phyloP scores from a whole-genome alignment of 129 eudicot genomes.

The Sambucus nigra region DNA sequence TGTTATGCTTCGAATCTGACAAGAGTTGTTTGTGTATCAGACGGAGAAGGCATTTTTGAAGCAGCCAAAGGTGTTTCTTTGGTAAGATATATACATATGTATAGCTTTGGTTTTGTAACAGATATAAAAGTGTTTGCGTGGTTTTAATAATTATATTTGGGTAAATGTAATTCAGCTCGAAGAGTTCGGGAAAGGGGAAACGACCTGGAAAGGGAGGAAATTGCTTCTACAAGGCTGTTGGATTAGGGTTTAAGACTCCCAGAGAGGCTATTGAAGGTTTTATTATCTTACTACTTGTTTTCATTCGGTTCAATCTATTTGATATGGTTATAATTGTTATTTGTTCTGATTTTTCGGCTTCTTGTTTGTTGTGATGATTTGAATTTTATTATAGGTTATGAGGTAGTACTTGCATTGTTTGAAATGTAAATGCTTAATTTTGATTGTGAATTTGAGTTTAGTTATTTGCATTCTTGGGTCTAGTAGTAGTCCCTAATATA shows the following conservation, averaged over 20 bases:
- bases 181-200: slow-evolving; percentile 21
- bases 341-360: no score
- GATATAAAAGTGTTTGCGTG: background rate
- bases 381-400: no score
- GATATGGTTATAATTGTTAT: background rate
- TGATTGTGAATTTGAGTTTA: no score
- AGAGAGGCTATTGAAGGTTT: slow-evolving; percentile 22
- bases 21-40: background rate
- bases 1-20: background rate
- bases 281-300: background rate
- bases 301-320: background rate
- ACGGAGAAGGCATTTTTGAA: slow-evolving; percentile 36
- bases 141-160: background rate
- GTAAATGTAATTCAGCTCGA: slow-evolving; percentile 1
- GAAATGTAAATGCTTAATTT: no score
- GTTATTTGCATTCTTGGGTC: no score
- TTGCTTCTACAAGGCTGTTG: slow-evolving; percentile 28
- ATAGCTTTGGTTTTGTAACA: background rate
- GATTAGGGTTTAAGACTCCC: slow-evolving; percentile 28
- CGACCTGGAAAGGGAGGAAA: slow-evolving; percentile 36
- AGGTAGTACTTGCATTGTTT: no score
- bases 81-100: slow-evolving; percentile 14
- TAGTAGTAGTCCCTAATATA: no score
- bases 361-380: background rate
- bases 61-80: slow-evolving; percentile 38